Conservation (phyloP, 352 stramenopile species). For the Saprolegnia diclina region DNA sequence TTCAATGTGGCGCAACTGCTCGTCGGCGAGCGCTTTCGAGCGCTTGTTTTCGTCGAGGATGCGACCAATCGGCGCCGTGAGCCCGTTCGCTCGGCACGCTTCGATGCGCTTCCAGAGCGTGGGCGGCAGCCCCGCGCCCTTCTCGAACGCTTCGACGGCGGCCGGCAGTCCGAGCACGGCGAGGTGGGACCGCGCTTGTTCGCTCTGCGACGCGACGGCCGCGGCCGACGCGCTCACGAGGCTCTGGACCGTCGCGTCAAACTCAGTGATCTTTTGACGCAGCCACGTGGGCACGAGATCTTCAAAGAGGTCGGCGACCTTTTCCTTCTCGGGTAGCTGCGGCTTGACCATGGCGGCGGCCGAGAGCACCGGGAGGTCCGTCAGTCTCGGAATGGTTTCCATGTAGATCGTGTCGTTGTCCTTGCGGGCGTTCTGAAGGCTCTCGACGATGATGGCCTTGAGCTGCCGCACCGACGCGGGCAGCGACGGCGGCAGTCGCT, state of each 20-base stretch:
- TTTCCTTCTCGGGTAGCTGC: conserved; percentile 41
- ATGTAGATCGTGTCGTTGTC: conserved; percentile 80
- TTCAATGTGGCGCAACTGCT: conserved; percentile 51
- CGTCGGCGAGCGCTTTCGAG: conserved; percentile 49
- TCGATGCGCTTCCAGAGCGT: conserved; percentile 26
- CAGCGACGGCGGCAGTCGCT: conserved; percentile 52
- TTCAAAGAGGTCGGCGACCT: conserved; percentile 59
- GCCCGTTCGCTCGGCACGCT: conserved; percentile 15
- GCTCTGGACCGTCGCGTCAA: conserved; percentile 44
- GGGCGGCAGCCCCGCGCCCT: conserved; percentile 28
- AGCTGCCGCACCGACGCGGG: conserved; percentile 49
- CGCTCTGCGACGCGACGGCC: conserved; percentile 45
- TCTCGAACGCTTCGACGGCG: conserved; percentile 73
- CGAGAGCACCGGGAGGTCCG: conserved; percentile 47
- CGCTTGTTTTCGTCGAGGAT: conserved; percentile 46
- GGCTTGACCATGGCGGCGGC: conserved; percentile 68
- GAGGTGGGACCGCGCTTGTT: conserved; percentile 47
- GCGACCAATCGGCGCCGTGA: conserved; percentile 16
- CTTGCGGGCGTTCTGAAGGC: conserved; percentile 54
- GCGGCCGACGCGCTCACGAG: conserved; percentile 41
- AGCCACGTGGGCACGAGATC: conserved; percentile 57
- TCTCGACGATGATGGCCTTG: conserved; percentile 50
- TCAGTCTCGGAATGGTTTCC: conserved; percentile 59
- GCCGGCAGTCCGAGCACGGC: conserved; percentile 56
- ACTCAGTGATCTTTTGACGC: conserved; percentile 38